These are phyloP conservation scores for Talaromyces adpressus DNA, from an alignment of 495 filamentous ascomycete species.

Conservation along the genomic window DNA sequence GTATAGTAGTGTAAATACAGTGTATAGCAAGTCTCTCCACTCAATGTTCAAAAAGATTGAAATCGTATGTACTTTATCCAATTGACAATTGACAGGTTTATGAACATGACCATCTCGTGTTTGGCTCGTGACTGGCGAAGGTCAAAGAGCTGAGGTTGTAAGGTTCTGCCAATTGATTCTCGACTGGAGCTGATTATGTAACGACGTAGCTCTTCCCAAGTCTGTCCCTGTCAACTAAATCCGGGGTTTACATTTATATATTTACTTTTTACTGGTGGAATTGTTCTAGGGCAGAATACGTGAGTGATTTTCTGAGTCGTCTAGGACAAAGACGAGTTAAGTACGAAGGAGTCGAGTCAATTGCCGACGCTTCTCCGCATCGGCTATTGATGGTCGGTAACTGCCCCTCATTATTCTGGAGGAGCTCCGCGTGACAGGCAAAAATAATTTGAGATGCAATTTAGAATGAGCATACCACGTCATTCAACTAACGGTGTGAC, in stretches of 20 bases:
- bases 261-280: neutral
- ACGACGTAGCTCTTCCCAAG: neutral
- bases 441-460: neutral
- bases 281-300: neutral
- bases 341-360: neutral
- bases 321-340: no score
- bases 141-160: neutral
- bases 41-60: neutral
- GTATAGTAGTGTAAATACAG: no score
- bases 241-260: no score
- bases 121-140: neutral
- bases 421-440: neutral
- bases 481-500: neutral
- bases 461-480: neutral
- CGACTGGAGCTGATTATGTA: neutral
- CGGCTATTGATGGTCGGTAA: conserved; percentile 4
- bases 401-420: neutral
- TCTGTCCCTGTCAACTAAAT: no score
- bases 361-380: conserved; percentile 6
- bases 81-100: neutral
- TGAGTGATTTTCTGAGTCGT: neutral
- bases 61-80: neutral
- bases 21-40: neutral
- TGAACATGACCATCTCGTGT: neutral
- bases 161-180: neutral